phyloP scores from a whole-genome alignment of 768 basidiomycete genomes.

The Rhodotorula sphaerocarpa region DNA sequence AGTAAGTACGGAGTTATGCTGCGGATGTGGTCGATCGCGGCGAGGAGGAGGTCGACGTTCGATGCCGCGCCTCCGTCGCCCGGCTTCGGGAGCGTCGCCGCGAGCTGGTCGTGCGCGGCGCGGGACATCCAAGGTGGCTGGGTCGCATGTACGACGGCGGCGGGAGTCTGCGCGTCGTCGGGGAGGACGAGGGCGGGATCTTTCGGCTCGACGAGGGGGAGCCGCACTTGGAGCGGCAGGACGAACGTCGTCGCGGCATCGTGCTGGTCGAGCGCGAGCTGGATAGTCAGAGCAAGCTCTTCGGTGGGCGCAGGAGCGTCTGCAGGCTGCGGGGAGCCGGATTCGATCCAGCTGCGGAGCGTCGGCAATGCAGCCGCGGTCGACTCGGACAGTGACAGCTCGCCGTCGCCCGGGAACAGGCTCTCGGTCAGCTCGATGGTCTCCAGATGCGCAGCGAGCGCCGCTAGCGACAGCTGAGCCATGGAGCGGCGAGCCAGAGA shows the following conservation, averaged over 20 bases:
- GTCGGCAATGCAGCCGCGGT: conserved; percentile 4
- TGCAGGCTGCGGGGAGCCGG: not conserved
- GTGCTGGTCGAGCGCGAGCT: conserved; percentile 6
- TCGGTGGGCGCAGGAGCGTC: conserved; percentile 2
- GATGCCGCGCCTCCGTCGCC: not conserved
- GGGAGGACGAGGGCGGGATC: too few relatives aligned
- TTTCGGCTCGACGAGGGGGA: conserved; percentile 9
- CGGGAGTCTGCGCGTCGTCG: not conserved
- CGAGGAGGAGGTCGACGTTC: conserved; percentile 33
- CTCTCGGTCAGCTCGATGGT: not conserved
- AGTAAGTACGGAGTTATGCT: not conserved
- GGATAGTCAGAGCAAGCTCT: conserved; percentile 13
- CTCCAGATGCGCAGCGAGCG: not conserved
- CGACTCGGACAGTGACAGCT: conserved; percentile 32
- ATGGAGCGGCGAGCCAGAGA: not conserved
- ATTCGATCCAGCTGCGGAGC: conserved; percentile 5
- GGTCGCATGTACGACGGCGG: not conserved
- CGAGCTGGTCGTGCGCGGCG: conserved; percentile 10
- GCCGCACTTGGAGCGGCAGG: conserved; percentile 1
- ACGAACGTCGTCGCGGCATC: conserved; percentile 2
- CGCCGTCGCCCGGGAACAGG: conserved; percentile 22
- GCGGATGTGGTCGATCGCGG: conserved; percentile 31
- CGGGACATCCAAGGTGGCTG: conserved; percentile 36
- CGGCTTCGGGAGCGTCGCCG: not conserved
- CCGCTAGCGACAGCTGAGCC: not conserved